Percentiles rank a stretch among this genome's conserved stretches.
phyloP scores from a whole-genome alignment of 805 yeast genomes.

The Scheffersomyces ergatensis region DNA sequence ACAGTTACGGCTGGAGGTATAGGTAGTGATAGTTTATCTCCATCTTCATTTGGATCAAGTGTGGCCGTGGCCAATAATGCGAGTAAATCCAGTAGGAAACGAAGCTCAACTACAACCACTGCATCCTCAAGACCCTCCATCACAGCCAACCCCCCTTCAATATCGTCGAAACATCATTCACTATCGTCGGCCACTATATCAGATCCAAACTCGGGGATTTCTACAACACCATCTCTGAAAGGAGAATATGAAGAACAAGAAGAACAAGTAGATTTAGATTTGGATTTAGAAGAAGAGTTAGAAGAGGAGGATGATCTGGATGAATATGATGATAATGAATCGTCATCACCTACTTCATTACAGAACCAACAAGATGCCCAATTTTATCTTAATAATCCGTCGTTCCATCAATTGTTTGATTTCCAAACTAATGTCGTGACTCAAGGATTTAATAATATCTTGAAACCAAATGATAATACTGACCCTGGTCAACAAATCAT shows the following conservation, averaged over 20 bases:
- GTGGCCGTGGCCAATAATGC: neutral
- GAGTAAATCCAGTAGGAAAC: neutral
- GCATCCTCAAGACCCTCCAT: neutral
- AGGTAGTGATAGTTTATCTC: neutral
- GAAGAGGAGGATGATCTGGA: neutral
- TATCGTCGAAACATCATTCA: neutral
- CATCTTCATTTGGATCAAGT: neutral
- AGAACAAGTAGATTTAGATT: neutral
- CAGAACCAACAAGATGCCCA: neutral
- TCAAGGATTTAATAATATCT: conserved; percentile 33
- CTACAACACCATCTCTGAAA: neutral
- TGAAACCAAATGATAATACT: conserved; percentile 13
- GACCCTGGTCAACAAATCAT: conserved; percentile 28
- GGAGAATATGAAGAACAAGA: neutral
- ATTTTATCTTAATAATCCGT: neutral
- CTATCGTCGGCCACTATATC: neutral
- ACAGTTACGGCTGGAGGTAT: too few species aligned
- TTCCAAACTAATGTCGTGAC: conserved; percentile 8
- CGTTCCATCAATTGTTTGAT: conserved; percentile 1
- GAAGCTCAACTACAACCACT: neutral
- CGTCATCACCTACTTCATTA: neutral
- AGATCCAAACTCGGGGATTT: neutral
- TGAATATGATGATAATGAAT: neutral
- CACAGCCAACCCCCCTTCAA: neutral
- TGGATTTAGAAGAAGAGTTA: neutral